Conservation (phyloP, 192 early-diverging fungal genomes). For the Backusella psychrophila region DNA sequence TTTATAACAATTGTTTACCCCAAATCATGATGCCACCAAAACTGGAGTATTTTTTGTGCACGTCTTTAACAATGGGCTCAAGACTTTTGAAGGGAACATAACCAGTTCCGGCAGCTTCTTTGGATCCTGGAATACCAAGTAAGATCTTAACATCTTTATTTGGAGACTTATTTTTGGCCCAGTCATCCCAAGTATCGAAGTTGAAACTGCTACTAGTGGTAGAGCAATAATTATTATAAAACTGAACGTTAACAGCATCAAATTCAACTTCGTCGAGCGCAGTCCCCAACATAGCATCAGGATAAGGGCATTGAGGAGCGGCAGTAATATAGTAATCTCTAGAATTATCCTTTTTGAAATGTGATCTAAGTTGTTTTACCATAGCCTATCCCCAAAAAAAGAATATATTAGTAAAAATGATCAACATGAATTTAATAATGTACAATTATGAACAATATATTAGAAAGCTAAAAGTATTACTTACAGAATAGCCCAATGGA, state of each 20-base stretch:
- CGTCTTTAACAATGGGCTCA: slow-evolving; percentile 47
- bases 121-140: slow-evolving; percentile 63
- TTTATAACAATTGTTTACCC: slow-evolving; percentile 31
- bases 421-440: not conserved
- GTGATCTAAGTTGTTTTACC: slow-evolving; percentile 52
- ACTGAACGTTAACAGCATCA: slow-evolving; percentile 73
- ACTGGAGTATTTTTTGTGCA: slow-evolving; percentile 46
- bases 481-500: slow-evolving; percentile 48
- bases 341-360: slow-evolving; percentile 44
- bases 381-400: slow-evolving; percentile 32
- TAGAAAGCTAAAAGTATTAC: not conserved
- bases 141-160: slow-evolving; percentile 67
- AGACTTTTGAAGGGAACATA: slow-evolving; percentile 49
- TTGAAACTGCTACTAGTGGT: slow-evolving; percentile 58
- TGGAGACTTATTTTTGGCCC: slow-evolving; percentile 56
- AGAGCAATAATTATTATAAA: slow-evolving; percentile 81
- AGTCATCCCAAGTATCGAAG: slow-evolving; percentile 72
- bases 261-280: slow-evolving; percentile 58
- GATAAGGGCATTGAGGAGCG: slow-evolving; percentile 75
- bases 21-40: slow-evolving; percentile 77
- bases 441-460: not conserved
- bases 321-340: slow-evolving; percentile 61
- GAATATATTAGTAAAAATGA: not conserved
- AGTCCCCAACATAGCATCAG: slow-evolving; percentile 64
- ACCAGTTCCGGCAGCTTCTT: slow-evolving; percentile 56